A percentile compares a stretch with the other conserved stretches of the same genome.
These are phyloP conservation scores for Hericium erinaceus DNA, from an alignment of 768 basidiomycete genomes.

Conservation along the genomic window DNA sequence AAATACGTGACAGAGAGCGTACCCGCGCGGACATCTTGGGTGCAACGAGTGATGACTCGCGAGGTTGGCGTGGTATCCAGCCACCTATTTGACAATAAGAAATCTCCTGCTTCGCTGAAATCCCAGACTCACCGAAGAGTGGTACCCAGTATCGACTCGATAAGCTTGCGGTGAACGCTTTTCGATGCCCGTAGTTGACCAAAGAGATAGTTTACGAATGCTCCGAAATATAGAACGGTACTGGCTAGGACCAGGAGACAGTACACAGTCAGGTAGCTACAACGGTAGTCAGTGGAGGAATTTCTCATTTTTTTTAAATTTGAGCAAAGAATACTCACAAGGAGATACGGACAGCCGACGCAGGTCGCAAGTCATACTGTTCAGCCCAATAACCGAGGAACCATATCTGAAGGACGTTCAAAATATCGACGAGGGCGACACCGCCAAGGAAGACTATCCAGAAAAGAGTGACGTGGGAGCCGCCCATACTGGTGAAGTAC, in stretches of 20 bases:
- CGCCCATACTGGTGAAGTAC: conserved; percentile 19
- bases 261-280: conserved; percentile 43
- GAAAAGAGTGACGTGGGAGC: conserved; percentile 21
- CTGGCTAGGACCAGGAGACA: conserved; percentile 26
- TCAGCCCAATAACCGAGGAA: conserved; percentile 37
- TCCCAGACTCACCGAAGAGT: conserved; percentile 49
- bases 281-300: background rate
- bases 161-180: conserved; percentile 40
- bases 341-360: conserved; percentile 25
- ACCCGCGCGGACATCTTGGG: conserved; percentile 47
- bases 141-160: conserved; percentile 46
- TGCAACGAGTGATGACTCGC: conserved; percentile 59
- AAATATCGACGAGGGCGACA: conserved; percentile 17
- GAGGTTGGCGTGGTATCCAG: conserved; percentile 41
- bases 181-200: conserved; percentile 47
- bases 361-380: conserved; percentile 27
- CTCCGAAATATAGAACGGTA: conserved; percentile 24
- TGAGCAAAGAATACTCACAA: conserved; percentile 17
- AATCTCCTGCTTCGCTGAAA: background rate
- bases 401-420: conserved; percentile 26
- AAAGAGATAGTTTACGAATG: conserved; percentile 31
- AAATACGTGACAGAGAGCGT: background rate
- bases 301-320: conserved; percentile 2
- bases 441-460: conserved; percentile 19
- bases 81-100: conserved; percentile 25